Base-by-base conservation (phyloP, 306 rosid species). In the Hippophae tibetana region DNA sequence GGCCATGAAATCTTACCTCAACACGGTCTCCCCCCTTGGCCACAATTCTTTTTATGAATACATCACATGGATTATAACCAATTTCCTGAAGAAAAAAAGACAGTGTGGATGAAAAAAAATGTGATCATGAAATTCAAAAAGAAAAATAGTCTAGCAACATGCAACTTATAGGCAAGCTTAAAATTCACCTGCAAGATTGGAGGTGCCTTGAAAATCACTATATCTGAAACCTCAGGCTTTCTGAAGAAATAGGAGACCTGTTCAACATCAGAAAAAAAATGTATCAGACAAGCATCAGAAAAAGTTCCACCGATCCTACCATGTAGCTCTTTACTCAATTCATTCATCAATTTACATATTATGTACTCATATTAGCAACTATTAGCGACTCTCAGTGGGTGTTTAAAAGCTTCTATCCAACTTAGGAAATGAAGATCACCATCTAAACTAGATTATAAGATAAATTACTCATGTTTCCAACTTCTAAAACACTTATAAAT, bases 21-120 rank as follows among this genome's bases (percentile, higher is more conserved):
- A 92, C 95, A 64, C 38, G 58, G 60, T 92, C 99, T 59, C 99
- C 99, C 66, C 87, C 96, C 76, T 78, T 85, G 27, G 99, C 99
- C 57, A 92, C 99, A 58, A 92, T 68, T 72, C 99, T 85, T 68
- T 92, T 92, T 23, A 92, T 78, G 66, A 88, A 88, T 7, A 83
- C 85, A 69, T 92, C 99, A 42, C 77, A 65, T 0, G 96, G 73
- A 63, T 67, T 52, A 69, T 58, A 88, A 63, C 95, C 96, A 64
- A 60, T 3, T 54, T 83, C 79, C 99, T 92, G 52, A 81, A 68
- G 5, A 75, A 55, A 18, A 31, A 31, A 31, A 13, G 66, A 1
- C 57, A 52, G 44, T 31, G 5, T 55, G 58, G 42, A 51, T 31
- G 38, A 4, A 31, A 8, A 3, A 70, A 65, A 56, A 27, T 50